A percentile compares a stretch with the other conserved stretches of the same genome.
Conservation (phyloP, 2,329 filamentous ascomycete species). For the Apiospora phragmitis region DNA sequence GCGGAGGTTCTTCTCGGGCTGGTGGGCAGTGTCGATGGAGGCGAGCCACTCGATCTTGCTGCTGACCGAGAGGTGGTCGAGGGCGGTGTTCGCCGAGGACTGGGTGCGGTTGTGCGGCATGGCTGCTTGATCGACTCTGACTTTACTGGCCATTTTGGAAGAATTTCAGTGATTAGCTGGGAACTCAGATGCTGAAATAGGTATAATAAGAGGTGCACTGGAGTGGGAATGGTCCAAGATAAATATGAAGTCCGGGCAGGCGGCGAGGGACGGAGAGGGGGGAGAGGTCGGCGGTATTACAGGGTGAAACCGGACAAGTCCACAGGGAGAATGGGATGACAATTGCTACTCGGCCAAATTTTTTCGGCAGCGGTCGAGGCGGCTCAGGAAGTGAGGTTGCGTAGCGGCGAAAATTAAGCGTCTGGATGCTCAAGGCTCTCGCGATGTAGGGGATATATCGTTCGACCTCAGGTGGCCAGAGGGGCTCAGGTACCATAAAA, state of each 20-base stretch:
- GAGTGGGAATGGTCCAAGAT: background rate
- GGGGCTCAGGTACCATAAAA: slow-evolving; percentile 2
- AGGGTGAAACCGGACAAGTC: slow-evolving; percentile 7
- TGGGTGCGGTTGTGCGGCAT: slow-evolving; percentile 21
- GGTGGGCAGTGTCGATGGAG: slow-evolving; percentile 83
- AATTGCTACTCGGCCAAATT: background rate
- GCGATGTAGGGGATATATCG: slow-evolving; percentile 3
- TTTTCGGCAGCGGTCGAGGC: background rate
- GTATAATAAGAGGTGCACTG: background rate
- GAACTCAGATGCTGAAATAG: background rate
- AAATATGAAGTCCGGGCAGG: background rate
- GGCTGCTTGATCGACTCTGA: background rate
- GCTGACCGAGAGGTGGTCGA: slow-evolving; percentile 83
- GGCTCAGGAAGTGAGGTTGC: background rate
- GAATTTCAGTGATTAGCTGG: background rate
- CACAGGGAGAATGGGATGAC: background rate
- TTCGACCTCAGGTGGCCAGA: slow-evolving; percentile 5
- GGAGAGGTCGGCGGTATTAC: slow-evolving; percentile 1
- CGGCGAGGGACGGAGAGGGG: background rate
- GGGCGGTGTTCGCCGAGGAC: slow-evolving; percentile 61
- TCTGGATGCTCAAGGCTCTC: background rate
- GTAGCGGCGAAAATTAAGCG: background rate
- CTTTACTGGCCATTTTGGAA: background rate
- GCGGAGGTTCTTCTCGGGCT: slow-evolving; percentile 86
- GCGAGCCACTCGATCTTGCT: slow-evolving; percentile 67